Conservation (phyloP, 75 land plant genomes). For the Adiantum capillusveneris region DNA sequence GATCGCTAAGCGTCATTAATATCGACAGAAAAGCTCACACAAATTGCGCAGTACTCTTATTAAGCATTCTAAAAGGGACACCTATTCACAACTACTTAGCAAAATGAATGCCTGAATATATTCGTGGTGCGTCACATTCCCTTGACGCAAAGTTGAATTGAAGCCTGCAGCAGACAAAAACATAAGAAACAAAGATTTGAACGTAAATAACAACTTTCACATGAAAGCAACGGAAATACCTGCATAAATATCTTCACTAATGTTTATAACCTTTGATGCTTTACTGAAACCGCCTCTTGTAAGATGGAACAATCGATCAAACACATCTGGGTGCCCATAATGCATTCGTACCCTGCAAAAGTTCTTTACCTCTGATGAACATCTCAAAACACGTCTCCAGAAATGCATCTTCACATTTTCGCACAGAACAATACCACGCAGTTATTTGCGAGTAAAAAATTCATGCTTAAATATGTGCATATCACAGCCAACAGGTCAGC, state of each 20-base stretch:
- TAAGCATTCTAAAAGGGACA: too few species aligned
- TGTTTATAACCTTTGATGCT: constrained; percentile 70
- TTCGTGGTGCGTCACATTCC: constrained; percentile 90
- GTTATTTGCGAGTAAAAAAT: too few species aligned
- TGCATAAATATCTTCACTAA: constrained; percentile 91
- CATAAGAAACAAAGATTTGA: constrained; percentile 3
- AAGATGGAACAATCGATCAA: constrained; percentile 79
- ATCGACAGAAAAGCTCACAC: too few species aligned
- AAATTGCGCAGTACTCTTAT: too few species aligned
- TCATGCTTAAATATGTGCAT: too few species aligned
- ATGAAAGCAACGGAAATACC: too few species aligned
- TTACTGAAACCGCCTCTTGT: constrained; percentile 90
- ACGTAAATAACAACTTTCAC: neutral
- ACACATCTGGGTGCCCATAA: constrained; percentile 96
- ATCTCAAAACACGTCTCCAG: too few species aligned
- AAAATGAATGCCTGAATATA: constrained; percentile 60
- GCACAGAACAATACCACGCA: too few species aligned
- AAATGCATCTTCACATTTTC: too few species aligned
- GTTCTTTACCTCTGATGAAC: neutral
- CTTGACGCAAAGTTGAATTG: constrained; percentile 79
- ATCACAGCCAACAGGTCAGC: too few species aligned
- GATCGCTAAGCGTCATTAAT: too few species aligned
- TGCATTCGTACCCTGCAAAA: constrained; percentile 78
- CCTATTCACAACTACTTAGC: too few species aligned
- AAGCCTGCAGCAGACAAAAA: constrained; percentile 47